phyloP scores from a whole-genome alignment of 495 filamentous ascomycete species.

The Xylaria telfairii region DNA sequence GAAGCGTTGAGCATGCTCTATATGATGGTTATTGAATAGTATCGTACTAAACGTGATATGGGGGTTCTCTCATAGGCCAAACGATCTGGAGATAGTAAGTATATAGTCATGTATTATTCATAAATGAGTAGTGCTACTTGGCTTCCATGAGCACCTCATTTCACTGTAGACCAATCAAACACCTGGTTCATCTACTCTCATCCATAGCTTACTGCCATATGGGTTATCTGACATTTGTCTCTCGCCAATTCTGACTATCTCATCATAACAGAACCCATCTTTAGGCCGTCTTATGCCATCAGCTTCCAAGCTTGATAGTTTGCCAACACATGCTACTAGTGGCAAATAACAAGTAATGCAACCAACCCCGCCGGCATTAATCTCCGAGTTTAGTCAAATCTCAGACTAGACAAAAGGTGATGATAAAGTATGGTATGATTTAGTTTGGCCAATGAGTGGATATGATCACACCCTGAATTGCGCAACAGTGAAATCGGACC shows the following conservation, averaged over 20 bases:
- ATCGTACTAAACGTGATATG: background rate
- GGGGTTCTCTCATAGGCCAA: background rate
- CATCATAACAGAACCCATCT: background rate
- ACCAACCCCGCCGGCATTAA: background rate
- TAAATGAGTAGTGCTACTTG: background rate
- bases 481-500: background rate
- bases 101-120: conserved; percentile 7
- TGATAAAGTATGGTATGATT: background rate
- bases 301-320: background rate
- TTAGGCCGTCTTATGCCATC: background rate
- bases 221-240: background rate
- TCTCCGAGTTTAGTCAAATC: background rate
- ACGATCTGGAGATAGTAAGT: background rate
- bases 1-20: too few relatives aligned
- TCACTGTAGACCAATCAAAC: background rate
- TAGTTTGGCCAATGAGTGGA: background rate
- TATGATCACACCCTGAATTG: background rate
- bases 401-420: background rate
- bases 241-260: background rate
- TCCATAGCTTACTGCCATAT: background rate
- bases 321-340: background rate
- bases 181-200: background rate
- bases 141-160: background rate
- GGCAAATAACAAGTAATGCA: background rate
- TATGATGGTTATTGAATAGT: background rate